These are phyloP conservation scores for Camelina sativa DNA, from an alignment of 345 rosid genomes.

Conservation along the genomic window DNA sequence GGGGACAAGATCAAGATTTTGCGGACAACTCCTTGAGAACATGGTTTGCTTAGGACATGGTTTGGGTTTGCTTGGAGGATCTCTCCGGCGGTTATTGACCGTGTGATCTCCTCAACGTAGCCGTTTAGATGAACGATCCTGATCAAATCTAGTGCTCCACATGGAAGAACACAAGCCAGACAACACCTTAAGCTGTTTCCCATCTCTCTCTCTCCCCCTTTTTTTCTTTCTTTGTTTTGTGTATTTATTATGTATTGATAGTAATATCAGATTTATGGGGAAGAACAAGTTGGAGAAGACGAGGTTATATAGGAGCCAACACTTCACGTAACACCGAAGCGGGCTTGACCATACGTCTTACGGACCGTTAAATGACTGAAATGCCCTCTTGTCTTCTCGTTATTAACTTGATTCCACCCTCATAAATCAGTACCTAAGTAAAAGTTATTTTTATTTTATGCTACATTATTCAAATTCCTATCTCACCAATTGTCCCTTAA, in stretches of 20 bases:
- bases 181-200: conserved; percentile 92
- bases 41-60: conserved; percentile 84
- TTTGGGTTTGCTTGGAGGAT: conserved; percentile 81
- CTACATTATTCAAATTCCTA: no score
- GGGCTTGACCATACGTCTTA: conserved; percentile 37
- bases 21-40: conserved; percentile 82
- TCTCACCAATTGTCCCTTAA: not conserved
- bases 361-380: not conserved
- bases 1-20: conserved; percentile 81
- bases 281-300: conserved; percentile 42
- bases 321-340: conserved; percentile 34
- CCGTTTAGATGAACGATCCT: conserved; percentile 94
- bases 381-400: conserved; percentile 19
- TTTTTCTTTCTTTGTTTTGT: not conserved
- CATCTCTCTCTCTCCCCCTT: conserved; percentile 47
- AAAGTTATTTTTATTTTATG: no score
- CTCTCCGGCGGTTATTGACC: conserved; percentile 80
- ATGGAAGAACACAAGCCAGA: conserved; percentile 91
- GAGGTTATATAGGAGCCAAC: conserved; percentile 44
- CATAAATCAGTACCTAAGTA: no score
- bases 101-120: conserved; percentile 74
- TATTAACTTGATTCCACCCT: conserved; percentile 3
- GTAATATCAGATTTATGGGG: conserved; percentile 33
- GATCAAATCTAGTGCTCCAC: conserved; percentile 94
- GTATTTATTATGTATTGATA: conserved; percentile 8